Evolutionary conservation across 306 rosid genomes (phyloP), one percentile per base, ranked within the genome.

Genomic region (Heteromeles arbutifolia): DNA sequence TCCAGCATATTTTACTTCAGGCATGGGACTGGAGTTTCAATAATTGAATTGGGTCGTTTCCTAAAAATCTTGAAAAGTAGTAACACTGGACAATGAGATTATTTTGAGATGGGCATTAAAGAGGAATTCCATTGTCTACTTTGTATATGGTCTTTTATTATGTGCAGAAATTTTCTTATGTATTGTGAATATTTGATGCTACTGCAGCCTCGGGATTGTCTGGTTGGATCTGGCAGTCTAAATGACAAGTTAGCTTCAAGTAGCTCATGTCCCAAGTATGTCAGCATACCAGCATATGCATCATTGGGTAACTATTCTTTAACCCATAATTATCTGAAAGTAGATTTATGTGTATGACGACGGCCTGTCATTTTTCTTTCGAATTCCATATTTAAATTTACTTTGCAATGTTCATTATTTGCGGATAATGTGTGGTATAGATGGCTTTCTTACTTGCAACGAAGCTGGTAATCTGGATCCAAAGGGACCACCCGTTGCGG

Each of bases 191-290:
- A 25, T 18, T 68, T 64, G 19, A 70, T 78, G 19, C 70, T 73
- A 31, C 73, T 81, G 84, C 92, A 95, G 98, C 97, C 93, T 75
- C 91, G 97, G 15, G 97, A 92, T 73, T 95, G 99, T 81, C 84
- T 32, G 62, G 53, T 61, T 79, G 72, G 76, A 85, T 70, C 90
- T 76, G 63, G 62, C 70, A 34, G 50, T 65, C 79, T 74, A 78
- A 85, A 74, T 75, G 87, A 69, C 57, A 58, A 72, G 78, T 80
- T 82, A 45, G 85, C 88, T 75, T 85, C 90, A 8, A 81, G 78
- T 77, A 31, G 43, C 68, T 89, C 97, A 19, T 95, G 99, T 77
- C 99, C 99, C 58, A 45, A 6, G 65, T 95, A 89, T 59, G 83
- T 95, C 71, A 84, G 89, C 87, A 78, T 95, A 86, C 99, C 99